Conservation (phyloP, 163 green algal species). For the Scenedesmus sp. region DNA sequence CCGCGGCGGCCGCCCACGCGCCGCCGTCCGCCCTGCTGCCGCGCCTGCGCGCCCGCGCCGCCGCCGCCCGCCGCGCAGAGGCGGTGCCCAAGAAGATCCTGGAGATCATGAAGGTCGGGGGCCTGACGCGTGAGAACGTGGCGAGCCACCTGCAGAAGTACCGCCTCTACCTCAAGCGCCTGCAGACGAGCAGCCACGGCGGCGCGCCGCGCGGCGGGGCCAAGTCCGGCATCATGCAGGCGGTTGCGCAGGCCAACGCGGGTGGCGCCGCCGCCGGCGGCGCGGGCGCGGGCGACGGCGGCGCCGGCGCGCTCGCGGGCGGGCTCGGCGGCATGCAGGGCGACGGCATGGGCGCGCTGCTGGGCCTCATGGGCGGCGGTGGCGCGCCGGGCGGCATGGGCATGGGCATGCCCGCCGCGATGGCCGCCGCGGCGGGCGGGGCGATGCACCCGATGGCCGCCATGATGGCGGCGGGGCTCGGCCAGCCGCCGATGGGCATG, state of each 20-base stretch:
- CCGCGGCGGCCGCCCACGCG: no score
- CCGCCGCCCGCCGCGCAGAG: conserved; percentile 59
- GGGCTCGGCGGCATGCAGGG: not conserved
- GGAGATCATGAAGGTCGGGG: conserved; percentile 94
- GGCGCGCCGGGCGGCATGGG: conserved; percentile 23
- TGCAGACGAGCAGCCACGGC: conserved; percentile 12
- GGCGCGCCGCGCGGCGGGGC: not conserved
- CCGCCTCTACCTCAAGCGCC: conserved; percentile 85
- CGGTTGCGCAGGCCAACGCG: conserved; percentile 12
- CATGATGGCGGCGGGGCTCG: conserved; percentile 38
- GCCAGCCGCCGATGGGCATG: conserved; percentile 12
- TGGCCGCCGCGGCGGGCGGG: no score
- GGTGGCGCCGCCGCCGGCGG: not conserved
- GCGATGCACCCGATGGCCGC: conserved; percentile 22
- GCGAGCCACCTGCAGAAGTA: conserved; percentile 97
- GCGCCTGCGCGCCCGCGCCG: not conserved
- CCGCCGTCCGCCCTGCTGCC: conserved; percentile 1
- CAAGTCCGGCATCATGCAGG: not conserved
- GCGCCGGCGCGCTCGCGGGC: no score
- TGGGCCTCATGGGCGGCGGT: not conserved
- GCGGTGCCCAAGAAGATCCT: conserved; percentile 97
- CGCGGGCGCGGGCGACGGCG: not conserved
- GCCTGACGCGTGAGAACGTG: conserved; percentile 95
- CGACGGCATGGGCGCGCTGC: no score
- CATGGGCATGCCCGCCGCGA: conserved; percentile 30